Conservation (phyloP, 176 grass and related monocot genomes). For the Cocos nucifera region DNA sequence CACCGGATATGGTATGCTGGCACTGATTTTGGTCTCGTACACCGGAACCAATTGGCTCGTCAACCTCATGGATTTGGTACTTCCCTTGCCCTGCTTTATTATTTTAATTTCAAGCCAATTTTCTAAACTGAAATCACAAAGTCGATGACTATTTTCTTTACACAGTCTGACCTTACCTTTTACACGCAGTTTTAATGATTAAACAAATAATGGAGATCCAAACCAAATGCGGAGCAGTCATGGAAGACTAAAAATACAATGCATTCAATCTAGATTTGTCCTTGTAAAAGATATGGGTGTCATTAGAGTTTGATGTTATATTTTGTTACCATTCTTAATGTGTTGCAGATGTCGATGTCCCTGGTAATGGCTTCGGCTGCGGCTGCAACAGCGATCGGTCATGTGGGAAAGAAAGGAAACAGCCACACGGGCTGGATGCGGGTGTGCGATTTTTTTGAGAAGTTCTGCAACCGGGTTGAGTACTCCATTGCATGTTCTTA, state of each 20-base stretch:
- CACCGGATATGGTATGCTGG: neutral
- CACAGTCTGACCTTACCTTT: too few species aligned
- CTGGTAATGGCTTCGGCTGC: neutral
- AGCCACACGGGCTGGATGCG: neutral
- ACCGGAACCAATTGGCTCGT: neutral
- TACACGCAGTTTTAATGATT: neutral
- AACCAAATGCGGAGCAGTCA: too few species aligned
- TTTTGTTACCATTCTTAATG: too few species aligned
- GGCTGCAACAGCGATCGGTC: neutral
- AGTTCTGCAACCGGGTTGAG: neutral
- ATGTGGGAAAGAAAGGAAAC: constrained; percentile 8
- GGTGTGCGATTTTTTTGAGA: constrained; percentile 5
- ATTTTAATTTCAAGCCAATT: neutral
- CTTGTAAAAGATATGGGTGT: too few species aligned
- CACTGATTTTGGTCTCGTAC: neutral
- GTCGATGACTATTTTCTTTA: too few species aligned
- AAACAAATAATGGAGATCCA: neutral
- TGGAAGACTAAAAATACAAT: too few species aligned
- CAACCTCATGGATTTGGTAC: constrained; percentile 9
- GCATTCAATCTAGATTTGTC: too few species aligned
- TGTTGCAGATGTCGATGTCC: neutral
- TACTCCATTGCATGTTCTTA: constrained; percentile 4
- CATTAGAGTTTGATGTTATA: too few species aligned
- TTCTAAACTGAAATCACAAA: too few species aligned
- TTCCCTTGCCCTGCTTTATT: neutral